These are phyloP conservation scores for Antrodiella citrinella DNA, from an alignment of 768 basidiomycete genomes.

Conservation along the genomic window DNA sequence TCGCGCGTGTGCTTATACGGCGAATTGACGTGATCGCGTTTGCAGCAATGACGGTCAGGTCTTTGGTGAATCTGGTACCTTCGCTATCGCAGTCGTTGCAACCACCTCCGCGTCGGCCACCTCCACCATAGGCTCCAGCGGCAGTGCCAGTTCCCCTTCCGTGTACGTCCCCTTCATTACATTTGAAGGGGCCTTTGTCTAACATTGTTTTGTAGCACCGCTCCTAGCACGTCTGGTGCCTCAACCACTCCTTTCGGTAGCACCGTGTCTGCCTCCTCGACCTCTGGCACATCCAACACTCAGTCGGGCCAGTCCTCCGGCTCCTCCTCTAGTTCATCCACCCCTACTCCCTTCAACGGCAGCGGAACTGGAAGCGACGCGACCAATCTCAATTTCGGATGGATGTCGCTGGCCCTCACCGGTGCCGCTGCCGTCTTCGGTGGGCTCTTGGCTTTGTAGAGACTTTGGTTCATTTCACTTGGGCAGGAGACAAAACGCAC, in stretches of 20 bases:
- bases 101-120: conserved; percentile 9
- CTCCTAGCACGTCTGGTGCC: conserved; percentile 12
- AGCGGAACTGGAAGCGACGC: conserved; percentile 27
- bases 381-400: conserved; percentile 24
- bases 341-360: conserved; percentile 24
- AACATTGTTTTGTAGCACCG: neutral
- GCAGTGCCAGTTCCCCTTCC: neutral
- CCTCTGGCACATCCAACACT: neutral
- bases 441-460: neutral
- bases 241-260: conserved; percentile 12
- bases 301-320: conserved; percentile 7
- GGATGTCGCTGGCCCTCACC: conserved; percentile 26
- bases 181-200: neutral
- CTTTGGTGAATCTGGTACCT: conserved; percentile 30
- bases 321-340: conserved; percentile 15
- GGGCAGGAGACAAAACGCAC: neutral
- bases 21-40: neutral
- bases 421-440: conserved; percentile 37
- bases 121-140: conserved; percentile 10
- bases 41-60: conserved; percentile 38
- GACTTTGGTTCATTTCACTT: neutral
- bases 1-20: neutral
- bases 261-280: conserved; percentile 11
- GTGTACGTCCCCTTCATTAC: neutral
- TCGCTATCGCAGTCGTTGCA: conserved; percentile 29